Evolutionary conservation across 108 stramenopile species (phyloP).

Genomic region (Fragilaria crotonensis): DNA sequence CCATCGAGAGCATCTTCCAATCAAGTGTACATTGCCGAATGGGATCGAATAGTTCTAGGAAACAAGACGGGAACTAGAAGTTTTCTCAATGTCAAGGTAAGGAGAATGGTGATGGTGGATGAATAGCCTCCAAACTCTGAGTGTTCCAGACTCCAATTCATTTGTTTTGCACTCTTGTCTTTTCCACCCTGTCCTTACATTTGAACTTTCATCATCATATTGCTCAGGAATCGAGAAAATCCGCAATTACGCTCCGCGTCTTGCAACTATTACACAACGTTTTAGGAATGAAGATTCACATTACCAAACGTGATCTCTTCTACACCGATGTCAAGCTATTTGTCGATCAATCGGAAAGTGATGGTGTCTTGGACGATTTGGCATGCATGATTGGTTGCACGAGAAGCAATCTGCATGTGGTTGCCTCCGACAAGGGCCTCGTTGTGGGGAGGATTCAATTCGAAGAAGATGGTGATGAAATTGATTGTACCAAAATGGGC

Average conservation of each 20-base stretch:
- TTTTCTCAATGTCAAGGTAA: conserved; percentile 63
- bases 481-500: conserved; percentile 91
- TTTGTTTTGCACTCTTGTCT: background rate
- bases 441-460: conserved; percentile 90
- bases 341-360: conserved; percentile 88
- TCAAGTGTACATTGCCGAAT: conserved; percentile 86
- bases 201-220: too few species aligned
- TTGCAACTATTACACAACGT: conserved; percentile 93
- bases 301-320: conserved; percentile 98
- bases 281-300: conserved; percentile 88
- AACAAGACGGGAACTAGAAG: conserved; percentile 49
- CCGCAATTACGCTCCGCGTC: conserved; percentile 92
- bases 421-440: conserved; percentile 95
- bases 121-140: too few species aligned
- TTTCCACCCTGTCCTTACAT: conserved; percentile 2
- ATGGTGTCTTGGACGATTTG: conserved; percentile 93
- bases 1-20: conserved; percentile 80
- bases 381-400: conserved; percentile 96
- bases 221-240: conserved; percentile 75
- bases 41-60: conserved; percentile 88
- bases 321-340: conserved; percentile 98
- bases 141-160: background rate
- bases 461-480: conserved; percentile 91
- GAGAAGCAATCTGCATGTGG: conserved; percentile 92
- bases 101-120: background rate